Evolutionary conservation across 2,329 filamentous ascomycete species (phyloP).

Genomic region (Knufia petricola): DNA sequence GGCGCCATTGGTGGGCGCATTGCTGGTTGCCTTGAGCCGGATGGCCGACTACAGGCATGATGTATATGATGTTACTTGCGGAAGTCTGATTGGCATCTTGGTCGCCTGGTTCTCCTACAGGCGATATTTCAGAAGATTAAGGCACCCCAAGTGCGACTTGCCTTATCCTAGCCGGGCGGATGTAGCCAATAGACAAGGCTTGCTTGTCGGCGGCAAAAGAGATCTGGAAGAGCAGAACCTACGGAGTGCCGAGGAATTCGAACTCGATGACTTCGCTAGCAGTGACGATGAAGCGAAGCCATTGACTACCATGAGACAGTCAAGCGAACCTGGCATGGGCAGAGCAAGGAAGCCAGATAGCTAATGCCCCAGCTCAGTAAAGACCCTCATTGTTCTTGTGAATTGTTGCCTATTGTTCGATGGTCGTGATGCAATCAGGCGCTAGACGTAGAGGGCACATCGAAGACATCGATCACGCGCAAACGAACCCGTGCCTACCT

Average conservation of each 20-base stretch:
- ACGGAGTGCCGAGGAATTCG: constrained; percentile 13
- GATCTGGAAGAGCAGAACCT: constrained; percentile 18
- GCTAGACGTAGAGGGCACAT: too few species aligned
- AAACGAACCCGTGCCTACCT: too few species aligned
- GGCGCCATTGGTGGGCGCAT: constrained; percentile 46
- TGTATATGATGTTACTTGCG: constrained; percentile 51
- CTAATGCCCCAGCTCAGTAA: neutral
- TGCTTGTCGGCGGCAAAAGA: constrained; percentile 3
- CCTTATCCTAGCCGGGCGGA: constrained; percentile 33
- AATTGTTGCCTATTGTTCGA: too few species aligned
- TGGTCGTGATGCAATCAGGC: too few species aligned
- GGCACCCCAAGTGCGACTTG: constrained; percentile 41
- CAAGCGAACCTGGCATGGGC: neutral
- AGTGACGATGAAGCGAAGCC: constrained; percentile 8
- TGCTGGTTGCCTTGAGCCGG: constrained; percentile 52
- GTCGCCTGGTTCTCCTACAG: constrained; percentile 51
- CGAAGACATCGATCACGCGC: too few species aligned
- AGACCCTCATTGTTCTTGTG: too few species aligned
- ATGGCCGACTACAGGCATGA: constrained; percentile 56
- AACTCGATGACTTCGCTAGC: constrained; percentile 15
- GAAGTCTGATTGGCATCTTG: constrained; percentile 44
- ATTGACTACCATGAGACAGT: constrained; percentile 2
- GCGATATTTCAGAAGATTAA: constrained; percentile 49
- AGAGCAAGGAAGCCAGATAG: neutral
- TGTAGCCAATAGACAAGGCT: constrained; percentile 9